Base-by-base conservation (phyloP, 306 rosid genomes). In the Styphnolobium japonicum region DNA sequence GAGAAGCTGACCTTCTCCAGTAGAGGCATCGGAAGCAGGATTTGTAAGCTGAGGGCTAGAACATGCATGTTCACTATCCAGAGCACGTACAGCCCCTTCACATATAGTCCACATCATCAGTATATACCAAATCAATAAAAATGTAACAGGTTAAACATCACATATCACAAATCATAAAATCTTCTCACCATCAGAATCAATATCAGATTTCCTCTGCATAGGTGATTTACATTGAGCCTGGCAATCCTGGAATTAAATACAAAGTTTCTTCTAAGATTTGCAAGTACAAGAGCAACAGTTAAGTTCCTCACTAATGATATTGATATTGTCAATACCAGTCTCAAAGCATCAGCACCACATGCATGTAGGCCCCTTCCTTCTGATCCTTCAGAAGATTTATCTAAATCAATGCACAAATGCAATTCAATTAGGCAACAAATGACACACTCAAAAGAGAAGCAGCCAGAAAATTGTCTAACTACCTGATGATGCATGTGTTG, bases 141-240 rank as follows among this genome's bases (percentile, higher is more conserved):
- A 70, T 22, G n/a, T 46, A n/a, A 49, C 21, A 76, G 22, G 29
- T 23, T 65, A 21, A 77, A 62, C 67, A 33, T 64, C 19, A 29
- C 49, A 15, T 16, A 65, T 27, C 46, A 63, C 25, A 76, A 46
- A 73, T 29, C 8, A 37, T 34, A 71, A 34, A 57, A 60, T 62
- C 25, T 34, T 63, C 91, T 86, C 85, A 87, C 97, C 90, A 84
- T 87, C 89, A 85, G 92, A 89, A 58, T 87, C 89, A 39, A 62
- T 80, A 86, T 87, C 83, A 34, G 87, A 86, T 79, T 86, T 91
- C 68, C 78, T 65, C 71, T 75, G 90, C 67, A 84, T 86, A 36
- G 62, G 70, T 1, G 89, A 81, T 27, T 43, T 11, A 52, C 80
- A 48, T 81, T 66, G 83, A 16, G 75, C 67, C 68, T 60, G 89